Evolutionary conservation across 768 basidiomycete species (phyloP).

Genomic region (Psilocybe sp.): DNA sequence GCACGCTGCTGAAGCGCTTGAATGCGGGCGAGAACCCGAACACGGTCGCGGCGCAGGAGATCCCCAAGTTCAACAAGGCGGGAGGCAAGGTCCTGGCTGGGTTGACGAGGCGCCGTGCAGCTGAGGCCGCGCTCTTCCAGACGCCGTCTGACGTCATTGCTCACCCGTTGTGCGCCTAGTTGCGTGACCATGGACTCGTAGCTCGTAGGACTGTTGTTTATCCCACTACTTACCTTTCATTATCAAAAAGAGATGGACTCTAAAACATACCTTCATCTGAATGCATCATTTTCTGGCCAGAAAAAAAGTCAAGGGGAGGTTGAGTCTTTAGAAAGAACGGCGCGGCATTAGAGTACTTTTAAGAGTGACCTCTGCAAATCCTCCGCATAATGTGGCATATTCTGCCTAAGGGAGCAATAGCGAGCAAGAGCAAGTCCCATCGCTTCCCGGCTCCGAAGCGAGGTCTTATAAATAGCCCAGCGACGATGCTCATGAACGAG

Average conservation of each 20-base stretch:
- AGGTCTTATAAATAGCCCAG: no score
- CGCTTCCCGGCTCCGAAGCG: no score
- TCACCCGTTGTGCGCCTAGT: constrained; percentile 21
- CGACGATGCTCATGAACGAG: no score
- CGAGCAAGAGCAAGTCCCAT: no score
- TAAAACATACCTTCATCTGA: background rate
- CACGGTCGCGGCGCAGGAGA: constrained; percentile 32
- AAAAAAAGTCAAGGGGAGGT: background rate
- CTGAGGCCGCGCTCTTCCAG: constrained; percentile 32
- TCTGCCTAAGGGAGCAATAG: no score
- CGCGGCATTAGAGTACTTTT: background rate
- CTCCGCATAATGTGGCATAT: background rate
- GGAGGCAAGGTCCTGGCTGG: constrained; percentile 28
- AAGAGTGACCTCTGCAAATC: background rate
- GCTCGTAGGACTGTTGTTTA: no score
- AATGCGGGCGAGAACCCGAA: constrained; percentile 33
- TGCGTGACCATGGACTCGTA: no score
- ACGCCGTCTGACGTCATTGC: constrained; percentile 29
- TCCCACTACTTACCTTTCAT: background rate
- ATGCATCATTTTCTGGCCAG: background rate
- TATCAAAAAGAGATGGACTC: constrained; percentile 1
- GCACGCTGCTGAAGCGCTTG: constrained; percentile 29
- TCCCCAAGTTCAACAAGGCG: constrained; percentile 31
- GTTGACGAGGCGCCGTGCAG: constrained; percentile 25
- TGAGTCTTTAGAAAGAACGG: background rate